Evolutionary conservation across 2,329 filamentous ascomycete genomes (phyloP).

Genomic region (Bipolaris zeicola): DNA sequence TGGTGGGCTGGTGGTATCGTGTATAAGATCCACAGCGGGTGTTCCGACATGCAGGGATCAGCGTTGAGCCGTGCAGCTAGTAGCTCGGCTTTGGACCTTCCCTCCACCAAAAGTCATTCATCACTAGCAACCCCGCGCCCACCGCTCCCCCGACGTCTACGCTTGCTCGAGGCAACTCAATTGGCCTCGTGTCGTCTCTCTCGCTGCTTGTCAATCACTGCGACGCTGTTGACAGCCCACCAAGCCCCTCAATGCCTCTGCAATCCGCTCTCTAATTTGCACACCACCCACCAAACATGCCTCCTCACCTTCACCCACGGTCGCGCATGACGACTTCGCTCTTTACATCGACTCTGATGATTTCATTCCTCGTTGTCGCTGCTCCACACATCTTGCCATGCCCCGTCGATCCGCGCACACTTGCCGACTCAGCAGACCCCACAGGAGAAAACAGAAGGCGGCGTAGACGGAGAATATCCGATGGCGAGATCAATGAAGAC

Average conservation of each 20-base stretch:
- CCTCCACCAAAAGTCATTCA: constrained; percentile 35
- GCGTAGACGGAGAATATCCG: constrained; percentile 51
- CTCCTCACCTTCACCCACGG: constrained; percentile 85
- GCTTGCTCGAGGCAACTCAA: constrained; percentile 37
- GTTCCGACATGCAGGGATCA: constrained; percentile 20
- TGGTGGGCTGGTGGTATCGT: constrained; percentile 14
- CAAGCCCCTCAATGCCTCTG: constrained; percentile 40
- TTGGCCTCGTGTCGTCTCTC: constrained; percentile 30
- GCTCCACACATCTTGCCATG: constrained; percentile 91
- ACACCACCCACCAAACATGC: constrained; percentile 59
- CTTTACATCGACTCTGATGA: constrained; percentile 88
- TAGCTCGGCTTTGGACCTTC: constrained; percentile 12
- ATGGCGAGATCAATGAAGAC: constrained; percentile 29
- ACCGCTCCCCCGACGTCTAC: constrained; percentile 12
- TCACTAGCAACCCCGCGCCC: constrained; percentile 29
- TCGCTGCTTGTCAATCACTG: not conserved
- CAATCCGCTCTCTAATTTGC: constrained; percentile 23
- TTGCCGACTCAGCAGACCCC: constrained; percentile 67
- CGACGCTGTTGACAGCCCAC: constrained; percentile 19
- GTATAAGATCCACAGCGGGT: constrained; percentile 11
- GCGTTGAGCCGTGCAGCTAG: constrained; percentile 12
- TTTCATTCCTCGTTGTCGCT: constrained; percentile 90
- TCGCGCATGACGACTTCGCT: constrained; percentile 92
- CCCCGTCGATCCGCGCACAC: constrained; percentile 75
- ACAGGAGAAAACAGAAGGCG: constrained; percentile 35